Evolutionary conservation across 129 eudicot genomes (phyloP), one percentile per base, ranked within the genome.

Genomic region (Tanacetum coccineum): DNA sequence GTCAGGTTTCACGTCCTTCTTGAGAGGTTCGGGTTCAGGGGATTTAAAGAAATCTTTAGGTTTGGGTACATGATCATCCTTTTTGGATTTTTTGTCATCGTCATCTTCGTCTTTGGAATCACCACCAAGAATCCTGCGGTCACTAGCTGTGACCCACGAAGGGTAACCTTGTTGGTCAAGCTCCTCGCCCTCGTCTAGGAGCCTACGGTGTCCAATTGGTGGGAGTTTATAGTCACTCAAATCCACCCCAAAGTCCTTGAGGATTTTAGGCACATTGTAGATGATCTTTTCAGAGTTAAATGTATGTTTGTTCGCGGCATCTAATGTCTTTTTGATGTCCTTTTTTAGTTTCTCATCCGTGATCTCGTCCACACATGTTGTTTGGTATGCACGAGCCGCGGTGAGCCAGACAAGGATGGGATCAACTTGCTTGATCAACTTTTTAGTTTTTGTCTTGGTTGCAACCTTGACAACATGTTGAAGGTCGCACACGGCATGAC

Each of bases 241-340:
- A 9, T 75, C 45, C 13, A 82, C 12, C 45, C 75, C 79, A 50
- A 85, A 77, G 1, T 74, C 72, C 67, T 55, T 58, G 11, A 85
- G 70, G 45, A 80, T 61, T 2, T 81, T 62, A 5, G 70, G 3
- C 9, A 89, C 40, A 18, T 55, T 30, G 15, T 83, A 59, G 9
- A 86, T 51, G 30, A 86, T 81, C 77, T 77, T 77, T 58, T 86
- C 58, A 18, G 84, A 72, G 59, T 84, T 89, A 67, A 58, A 76
- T 17, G 96, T 81, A 9, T 86, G 81, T 66, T 83, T 80, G 19
- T 69, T 83, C 65, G 95, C 81, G 14, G 64, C 57, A 0, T 62
- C n/a, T 32, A 86, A 14, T 2, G 65, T 78, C 28, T 80, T 64
- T 30, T 64, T 21, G 32, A 89, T 68, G 14, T 70, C 63, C 3